Evolutionary conservation across 1,284 basidiomycete species (phyloP).

Genomic region (Uromyces viciae-fabae): DNA sequence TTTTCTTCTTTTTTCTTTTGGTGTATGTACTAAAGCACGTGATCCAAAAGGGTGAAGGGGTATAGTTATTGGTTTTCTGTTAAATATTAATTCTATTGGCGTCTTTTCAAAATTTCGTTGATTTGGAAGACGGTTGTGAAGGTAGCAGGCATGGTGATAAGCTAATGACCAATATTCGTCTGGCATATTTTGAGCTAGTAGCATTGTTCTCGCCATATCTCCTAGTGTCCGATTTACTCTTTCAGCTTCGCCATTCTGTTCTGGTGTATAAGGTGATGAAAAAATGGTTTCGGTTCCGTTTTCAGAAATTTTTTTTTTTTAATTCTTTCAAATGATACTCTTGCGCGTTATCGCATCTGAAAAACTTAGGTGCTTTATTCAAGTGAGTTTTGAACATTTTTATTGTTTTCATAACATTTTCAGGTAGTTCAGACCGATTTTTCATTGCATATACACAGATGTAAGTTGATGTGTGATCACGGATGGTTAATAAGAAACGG

Average conservation of each 20-base stretch:
- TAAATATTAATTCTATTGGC: not conserved
- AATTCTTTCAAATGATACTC: not conserved
- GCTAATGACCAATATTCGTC: not conserved
- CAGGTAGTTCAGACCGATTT: not conserved
- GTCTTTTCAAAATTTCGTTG: not conserved
- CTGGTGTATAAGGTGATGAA: not conserved
- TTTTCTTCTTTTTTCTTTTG: not conserved
- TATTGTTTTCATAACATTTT: not conserved
- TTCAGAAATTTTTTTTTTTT: not conserved
- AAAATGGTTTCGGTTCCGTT: not conserved
- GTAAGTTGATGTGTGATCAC: not conserved
- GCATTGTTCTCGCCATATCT: not conserved
- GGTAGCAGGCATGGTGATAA: not conserved
- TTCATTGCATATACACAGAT: not conserved
- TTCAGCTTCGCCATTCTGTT: slow-evolving; percentile 8
- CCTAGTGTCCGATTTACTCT: not conserved
- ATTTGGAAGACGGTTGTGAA: not conserved
- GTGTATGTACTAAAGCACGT: not conserved
- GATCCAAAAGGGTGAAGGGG: too few relatives aligned
- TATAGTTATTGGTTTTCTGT: not conserved
- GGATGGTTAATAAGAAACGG: not conserved
- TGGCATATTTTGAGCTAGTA: not conserved
- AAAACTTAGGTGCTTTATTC: not conserved
- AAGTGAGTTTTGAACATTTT: not conserved
- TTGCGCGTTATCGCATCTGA: not conserved